A percentile compares a stretch with the other conserved stretches of the same genome.
These are phyloP conservation scores for Chloroidium sp. DNA, from an alignment of 163 green algal genomes.

Conservation along the genomic window DNA sequence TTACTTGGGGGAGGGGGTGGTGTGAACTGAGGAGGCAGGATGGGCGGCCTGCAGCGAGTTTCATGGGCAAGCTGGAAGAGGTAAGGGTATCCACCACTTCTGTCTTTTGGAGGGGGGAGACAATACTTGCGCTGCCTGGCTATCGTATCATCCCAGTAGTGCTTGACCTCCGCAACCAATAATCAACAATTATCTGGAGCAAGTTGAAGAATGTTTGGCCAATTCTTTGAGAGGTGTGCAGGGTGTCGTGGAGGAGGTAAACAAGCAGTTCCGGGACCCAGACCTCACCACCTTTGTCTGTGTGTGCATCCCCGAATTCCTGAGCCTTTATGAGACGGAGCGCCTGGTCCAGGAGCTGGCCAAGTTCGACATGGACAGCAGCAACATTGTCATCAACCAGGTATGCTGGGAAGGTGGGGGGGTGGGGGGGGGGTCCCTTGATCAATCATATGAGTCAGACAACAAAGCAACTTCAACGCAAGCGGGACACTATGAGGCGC, in stretches of 20 bases:
- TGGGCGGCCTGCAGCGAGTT: no score
- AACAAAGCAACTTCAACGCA: no score
- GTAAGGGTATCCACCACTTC: no score
- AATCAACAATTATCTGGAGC: neutral
- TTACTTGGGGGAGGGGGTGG: no score
- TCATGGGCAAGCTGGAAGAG: no score
- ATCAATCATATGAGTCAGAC: no score
- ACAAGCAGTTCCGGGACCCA: slow-evolving; percentile 85
- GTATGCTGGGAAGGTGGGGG: neutral
- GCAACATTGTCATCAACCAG: slow-evolving; percentile 98
- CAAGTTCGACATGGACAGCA: slow-evolving; percentile 88
- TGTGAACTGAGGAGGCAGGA: no score
- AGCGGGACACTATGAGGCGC: no score
- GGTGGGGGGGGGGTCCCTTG: no score
- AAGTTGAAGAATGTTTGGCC: neutral
- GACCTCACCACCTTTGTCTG: slow-evolving; percentile 95
- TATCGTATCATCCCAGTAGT: neutral
- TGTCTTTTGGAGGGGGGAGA: neutral
- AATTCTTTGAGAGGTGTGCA: slow-evolving; percentile 2
- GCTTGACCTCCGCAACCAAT: neutral
- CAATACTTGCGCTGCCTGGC: neutral
- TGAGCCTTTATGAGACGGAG: slow-evolving; percentile 97
- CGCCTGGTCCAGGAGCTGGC: slow-evolving; percentile 94
- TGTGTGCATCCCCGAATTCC: slow-evolving; percentile 97
- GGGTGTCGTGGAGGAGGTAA: slow-evolving; percentile 59